These are phyloP conservation scores for Excoecaria agallocha DNA, from an alignment of 345 rosid species.

Conservation along the genomic window DNA sequence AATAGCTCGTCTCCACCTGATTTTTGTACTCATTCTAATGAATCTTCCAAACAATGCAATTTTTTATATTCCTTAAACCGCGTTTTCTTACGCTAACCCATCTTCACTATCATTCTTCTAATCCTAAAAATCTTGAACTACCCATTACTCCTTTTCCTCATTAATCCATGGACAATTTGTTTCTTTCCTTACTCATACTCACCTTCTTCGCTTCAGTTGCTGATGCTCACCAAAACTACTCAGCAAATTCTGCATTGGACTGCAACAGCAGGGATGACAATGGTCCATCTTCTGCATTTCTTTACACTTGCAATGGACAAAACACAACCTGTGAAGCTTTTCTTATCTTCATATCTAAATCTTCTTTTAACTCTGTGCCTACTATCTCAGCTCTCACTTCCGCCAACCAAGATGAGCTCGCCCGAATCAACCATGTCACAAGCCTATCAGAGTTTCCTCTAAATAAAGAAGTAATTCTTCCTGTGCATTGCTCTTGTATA, in stretches of 20 bases:
- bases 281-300: conserved; percentile 35
- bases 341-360: conserved; percentile 42
- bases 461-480: conserved; percentile 41
- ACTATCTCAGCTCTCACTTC: conserved; percentile 40
- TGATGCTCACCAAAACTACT: conserved; percentile 38
- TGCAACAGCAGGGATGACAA: conserved; percentile 21
- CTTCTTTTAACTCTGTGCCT: conserved; percentile 34
- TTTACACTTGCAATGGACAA: conserved; percentile 44
- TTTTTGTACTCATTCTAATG: neutral
- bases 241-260: conserved; percentile 23
- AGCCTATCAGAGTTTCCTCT: conserved; percentile 24
- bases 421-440: conserved; percentile 39
- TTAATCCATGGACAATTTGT: conserved; percentile 10
- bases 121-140: neutral
- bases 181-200: conserved; percentile 11
- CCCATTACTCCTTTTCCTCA: neutral
- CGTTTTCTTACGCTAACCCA: neutral
- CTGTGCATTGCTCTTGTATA: conserved; percentile 39
- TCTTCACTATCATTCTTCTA: neutral
- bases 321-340: conserved; percentile 33
- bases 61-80: conserved; percentile 3
- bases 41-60: neutral
- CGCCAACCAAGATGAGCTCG: conserved; percentile 26
- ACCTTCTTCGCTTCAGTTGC: conserved; percentile 2
- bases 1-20: neutral